phyloP scores from a whole-genome alignment of 345 rosid genomes.

The Rhizophora apiculata region DNA sequence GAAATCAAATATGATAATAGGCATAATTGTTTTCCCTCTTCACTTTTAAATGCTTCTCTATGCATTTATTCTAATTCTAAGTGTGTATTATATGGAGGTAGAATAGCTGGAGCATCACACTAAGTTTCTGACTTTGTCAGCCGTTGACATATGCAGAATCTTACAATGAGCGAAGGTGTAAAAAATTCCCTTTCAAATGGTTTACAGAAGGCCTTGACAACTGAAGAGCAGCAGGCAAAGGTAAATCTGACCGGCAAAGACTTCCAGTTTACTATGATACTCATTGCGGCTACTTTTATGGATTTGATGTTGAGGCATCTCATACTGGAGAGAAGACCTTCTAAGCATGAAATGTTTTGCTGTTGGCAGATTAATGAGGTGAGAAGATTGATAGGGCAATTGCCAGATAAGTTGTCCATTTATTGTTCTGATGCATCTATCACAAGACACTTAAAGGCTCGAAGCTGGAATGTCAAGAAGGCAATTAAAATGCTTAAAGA shows the following conservation, averaged over 20 bases:
- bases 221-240: constrained; percentile 66
- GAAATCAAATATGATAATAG: too few species aligned
- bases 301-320: not conserved
- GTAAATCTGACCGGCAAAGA: constrained; percentile 26
- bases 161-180: constrained; percentile 44
- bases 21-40: too few species aligned
- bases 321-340: constrained; percentile 1
- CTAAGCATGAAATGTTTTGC: constrained; percentile 1
- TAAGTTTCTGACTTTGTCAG: constrained; percentile 5
- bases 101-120: constrained; percentile 3
- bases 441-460: constrained; percentile 63
- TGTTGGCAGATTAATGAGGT: constrained; percentile 61
- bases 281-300: not conserved
- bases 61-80: too few species aligned
- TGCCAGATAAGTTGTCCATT: constrained; percentile 54
- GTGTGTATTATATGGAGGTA: not conserved
- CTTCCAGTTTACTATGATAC: not conserved
- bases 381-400: constrained; percentile 53
- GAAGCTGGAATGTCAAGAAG: constrained; percentile 89
- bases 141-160: constrained; percentile 14
- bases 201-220: constrained; percentile 39
- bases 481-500: constrained; percentile 92
- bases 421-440: constrained; percentile 72
- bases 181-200: constrained; percentile 49
- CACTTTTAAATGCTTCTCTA: too few species aligned